Evolutionary conservation across 495 filamentous ascomycete genomes (phyloP).

Genomic region (Cenococcum geophilum): DNA sequence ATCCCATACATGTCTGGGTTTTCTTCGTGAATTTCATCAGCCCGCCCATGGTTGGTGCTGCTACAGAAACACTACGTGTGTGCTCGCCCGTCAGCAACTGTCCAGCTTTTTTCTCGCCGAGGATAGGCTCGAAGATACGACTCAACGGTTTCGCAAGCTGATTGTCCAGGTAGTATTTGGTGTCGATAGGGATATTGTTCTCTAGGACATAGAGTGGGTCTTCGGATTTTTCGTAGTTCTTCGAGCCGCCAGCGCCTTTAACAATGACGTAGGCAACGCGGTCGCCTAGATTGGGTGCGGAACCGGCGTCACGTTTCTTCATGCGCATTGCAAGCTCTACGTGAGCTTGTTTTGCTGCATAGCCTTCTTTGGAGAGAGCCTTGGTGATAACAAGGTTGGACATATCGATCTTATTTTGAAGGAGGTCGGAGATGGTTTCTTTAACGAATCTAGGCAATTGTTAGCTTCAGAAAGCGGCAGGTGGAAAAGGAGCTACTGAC

Average conservation of each 20-base stretch:
- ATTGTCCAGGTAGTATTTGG: conserved; percentile 98
- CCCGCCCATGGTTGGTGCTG: conserved; percentile 80
- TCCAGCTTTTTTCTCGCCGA: conserved; percentile 82
- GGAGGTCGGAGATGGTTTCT: conserved; percentile 84
- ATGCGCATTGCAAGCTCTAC: conserved; percentile 90
- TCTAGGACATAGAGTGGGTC: conserved; percentile 96
- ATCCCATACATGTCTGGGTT: conserved; percentile 96
- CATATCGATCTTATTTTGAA: conserved; percentile 98
- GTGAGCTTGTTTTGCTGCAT: conserved; percentile 87
- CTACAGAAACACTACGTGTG: conserved; percentile 84
- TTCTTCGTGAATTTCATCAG: conserved; percentile 98
- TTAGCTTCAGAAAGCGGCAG: conserved; percentile 4
- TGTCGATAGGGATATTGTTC: conserved; percentile 96
- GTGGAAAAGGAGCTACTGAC: conserved; percentile 50
- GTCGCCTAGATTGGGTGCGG: conserved; percentile 88
- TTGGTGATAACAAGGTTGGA: conserved; percentile 99
- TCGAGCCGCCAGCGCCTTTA: conserved; percentile 79
- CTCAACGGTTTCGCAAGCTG: conserved; percentile 90
- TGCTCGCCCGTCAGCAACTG: conserved; percentile 83
- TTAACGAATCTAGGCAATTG: conserved; percentile 73
- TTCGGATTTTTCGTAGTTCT: conserved; percentile 92
- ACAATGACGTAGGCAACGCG: conserved; percentile 98
- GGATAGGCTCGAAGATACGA: conserved; percentile 94
- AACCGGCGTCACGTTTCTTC: conserved; percentile 91
- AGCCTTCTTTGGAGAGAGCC: conserved; percentile 64